These are phyloP conservation scores for Aspergillus persii DNA, from an alignment of 2,329 filamentous ascomycete species.

Conservation along the genomic window DNA sequence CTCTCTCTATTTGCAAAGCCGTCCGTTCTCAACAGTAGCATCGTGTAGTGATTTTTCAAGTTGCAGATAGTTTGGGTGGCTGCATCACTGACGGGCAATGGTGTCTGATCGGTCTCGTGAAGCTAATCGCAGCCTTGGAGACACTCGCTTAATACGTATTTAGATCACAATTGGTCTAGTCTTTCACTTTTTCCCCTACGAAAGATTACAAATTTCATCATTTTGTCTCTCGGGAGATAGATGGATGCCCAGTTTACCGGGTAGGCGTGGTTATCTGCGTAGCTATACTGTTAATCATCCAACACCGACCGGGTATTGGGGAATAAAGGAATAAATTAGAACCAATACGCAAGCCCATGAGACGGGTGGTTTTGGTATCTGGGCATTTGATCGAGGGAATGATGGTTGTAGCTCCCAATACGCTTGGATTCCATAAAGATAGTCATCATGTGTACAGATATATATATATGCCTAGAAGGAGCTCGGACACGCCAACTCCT, in stretches of 20 bases:
- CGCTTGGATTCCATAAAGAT: background rate
- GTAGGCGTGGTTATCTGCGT: background rate
- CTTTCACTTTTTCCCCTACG: background rate
- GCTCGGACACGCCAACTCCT: slow-evolving; percentile 4
- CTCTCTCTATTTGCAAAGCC: background rate
- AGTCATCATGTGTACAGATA: background rate
- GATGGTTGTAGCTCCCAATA: background rate
- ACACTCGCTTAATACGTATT: background rate
- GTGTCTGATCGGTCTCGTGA: background rate
- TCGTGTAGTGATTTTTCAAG: background rate
- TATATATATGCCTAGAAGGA: background rate
- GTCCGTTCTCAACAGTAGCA: background rate
- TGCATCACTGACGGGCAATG: background rate
- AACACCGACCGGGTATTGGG: slow-evolving; percentile 1
- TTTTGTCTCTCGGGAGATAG: background rate
- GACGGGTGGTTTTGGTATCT: background rate
- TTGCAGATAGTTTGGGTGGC: slow-evolving; percentile 2
- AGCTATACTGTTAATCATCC: slow-evolving; percentile 1
- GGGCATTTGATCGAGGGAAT: background rate
- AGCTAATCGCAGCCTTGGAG: background rate
- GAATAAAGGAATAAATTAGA: slow-evolving; percentile 8
- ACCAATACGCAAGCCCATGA: slow-evolving; percentile 5
- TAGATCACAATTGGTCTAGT: slow-evolving; percentile 1
- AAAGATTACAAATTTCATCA: background rate
- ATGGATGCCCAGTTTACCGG: background rate